Evolutionary conservation across 2,329 filamentous ascomycete species (phyloP), one percentile per base, ranked within the genome.

Genomic region (Penicillium capsulatum): DNA sequence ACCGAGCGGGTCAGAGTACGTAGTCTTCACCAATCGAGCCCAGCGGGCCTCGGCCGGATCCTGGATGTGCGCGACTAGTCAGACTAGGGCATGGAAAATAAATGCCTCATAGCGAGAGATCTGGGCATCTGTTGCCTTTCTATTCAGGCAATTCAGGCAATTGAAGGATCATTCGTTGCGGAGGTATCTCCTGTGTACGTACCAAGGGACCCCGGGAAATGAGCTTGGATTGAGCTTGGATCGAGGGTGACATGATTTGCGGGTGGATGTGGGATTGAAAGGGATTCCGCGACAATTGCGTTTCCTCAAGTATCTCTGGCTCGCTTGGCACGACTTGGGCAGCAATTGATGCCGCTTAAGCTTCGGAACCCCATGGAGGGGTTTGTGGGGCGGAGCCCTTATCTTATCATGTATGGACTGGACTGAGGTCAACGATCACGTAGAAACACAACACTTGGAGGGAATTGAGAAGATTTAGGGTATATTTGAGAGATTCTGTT

Each of bases 1-100:
- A 4, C 69, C 69, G 16, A 65, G 47, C 0, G 69, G 69, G 44
- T 71, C 69, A 20, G 49, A 51, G 45, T 71, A 72, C 3, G 59
- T 68, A 8, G 61, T 64, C 43, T 68, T 70, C 19, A 69, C 57
- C 37, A 70, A 48, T 44, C 60, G 57, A 30, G 64, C 59, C 69
- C 69, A 72, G 53, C 55, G 61, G 26, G 68, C 66, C 37, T 70
- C 65, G 11, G 52, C 46, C 22, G 61, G 54, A 32, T 64, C 57
- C 66, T 69, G 22, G n/a, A 35, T 34, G 31, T 28, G 26, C 33
- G 13, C 20, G 9, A n/a, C 26, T 29, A 10, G 34, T 46, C 36
- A 45, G 42, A 30, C 17, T 22, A 22, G 19, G 5, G 5, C 9
- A 22, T 22, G n/a, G n/a, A n/a, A n/a, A n/a, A n/a, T 22, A 5